These are phyloP conservation scores for Triticum monococcum DNA, from an alignment of 176 grass and related monocot genomes.

Conservation along the genomic window DNA sequence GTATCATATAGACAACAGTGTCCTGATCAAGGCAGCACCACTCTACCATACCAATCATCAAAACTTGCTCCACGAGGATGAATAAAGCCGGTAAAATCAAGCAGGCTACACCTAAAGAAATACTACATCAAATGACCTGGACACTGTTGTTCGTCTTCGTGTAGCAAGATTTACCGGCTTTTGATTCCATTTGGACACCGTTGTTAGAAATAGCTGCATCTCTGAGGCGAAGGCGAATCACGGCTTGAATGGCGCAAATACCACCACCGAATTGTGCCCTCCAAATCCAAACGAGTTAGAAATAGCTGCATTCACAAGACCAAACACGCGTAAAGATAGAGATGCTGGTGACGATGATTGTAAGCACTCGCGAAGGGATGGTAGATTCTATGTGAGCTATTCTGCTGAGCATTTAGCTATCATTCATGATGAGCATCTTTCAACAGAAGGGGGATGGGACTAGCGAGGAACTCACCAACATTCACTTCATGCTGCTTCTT, in stretches of 20 bases:
- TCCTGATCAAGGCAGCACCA: not conserved
- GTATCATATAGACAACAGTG: not conserved
- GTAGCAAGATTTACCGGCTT: too few relatives aligned
- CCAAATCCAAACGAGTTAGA: conserved; percentile 72
- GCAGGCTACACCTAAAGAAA: not conserved
- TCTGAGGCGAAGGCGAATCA: conserved; percentile 25
- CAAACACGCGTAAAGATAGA: conserved; percentile 4
- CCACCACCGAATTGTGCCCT: conserved; percentile 62
- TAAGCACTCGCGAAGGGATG: not conserved
- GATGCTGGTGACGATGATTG: not conserved
- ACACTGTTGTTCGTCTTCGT: too few relatives aligned
- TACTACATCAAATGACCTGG: too few relatives aligned
- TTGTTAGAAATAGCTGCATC: too few relatives aligned
- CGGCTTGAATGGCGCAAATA: conserved; percentile 58
- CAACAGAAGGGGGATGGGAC: not conserved
- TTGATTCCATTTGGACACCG: too few relatives aligned
- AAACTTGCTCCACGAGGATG: conserved; percentile 24
- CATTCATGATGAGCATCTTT: not conserved
- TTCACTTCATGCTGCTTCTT: conserved; percentile 62
- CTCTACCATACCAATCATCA: conserved; percentile 25
- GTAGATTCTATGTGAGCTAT: not conserved
- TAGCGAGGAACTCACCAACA: conserved; percentile 41
- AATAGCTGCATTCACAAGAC: conserved; percentile 40
- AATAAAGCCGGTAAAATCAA: conserved; percentile 11
- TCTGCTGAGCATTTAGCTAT: not conserved